A percentile compares a stretch with the other conserved stretches of the same genome.
Evolutionary conservation across 1,284 basidiomycete genomes (phyloP).

Genomic region (Fomitopsis pinicola): DNA sequence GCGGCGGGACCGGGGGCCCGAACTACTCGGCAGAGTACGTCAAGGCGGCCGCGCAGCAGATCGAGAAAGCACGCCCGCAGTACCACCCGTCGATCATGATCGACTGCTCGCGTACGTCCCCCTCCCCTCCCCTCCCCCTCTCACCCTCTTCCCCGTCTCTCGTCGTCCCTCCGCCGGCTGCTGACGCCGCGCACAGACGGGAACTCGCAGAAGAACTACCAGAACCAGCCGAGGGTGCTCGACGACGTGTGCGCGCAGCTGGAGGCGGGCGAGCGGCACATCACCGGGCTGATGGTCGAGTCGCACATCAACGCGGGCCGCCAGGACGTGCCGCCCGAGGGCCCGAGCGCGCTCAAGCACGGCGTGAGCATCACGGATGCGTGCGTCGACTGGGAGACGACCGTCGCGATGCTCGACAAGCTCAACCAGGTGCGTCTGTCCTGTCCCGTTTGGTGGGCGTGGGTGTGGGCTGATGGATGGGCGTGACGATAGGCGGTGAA

Average conservation of each 20-base stretch:
- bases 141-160: no score
- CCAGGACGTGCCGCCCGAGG: conserved; percentile 74
- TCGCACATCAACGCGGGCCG: conserved; percentile 86
- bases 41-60: conserved; percentile 61
- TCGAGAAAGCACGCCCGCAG: conserved; percentile 66
- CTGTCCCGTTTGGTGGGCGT: background rate
- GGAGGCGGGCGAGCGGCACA: conserved; percentile 66
- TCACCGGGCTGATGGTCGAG: conserved; percentile 98
- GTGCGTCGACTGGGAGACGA: conserved; percentile 90
- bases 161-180: background rate
- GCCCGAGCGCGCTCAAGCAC: conserved; percentile 65
- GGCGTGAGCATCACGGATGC: conserved; percentile 92
- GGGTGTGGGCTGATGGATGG: background rate
- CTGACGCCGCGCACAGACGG: conserved; percentile 50
- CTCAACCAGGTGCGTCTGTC: conserved; percentile 53
- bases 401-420: conserved; percentile 71
- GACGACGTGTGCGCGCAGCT: conserved; percentile 79
- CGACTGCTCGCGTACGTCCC: conserved; percentile 69
- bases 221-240: conserved; percentile 84
- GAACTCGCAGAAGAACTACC: conserved; percentile 90
- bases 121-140: background rate
- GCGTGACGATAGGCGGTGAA: conserved; percentile 28
- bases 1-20: conserved; percentile 85
- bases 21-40: conserved; percentile 82
- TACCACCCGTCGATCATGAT: conserved; percentile 79